These are phyloP conservation scores for Chrysosporium queenslandicum DNA, from an alignment of 2,329 filamentous ascomycete genomes.

Conservation along the genomic window DNA sequence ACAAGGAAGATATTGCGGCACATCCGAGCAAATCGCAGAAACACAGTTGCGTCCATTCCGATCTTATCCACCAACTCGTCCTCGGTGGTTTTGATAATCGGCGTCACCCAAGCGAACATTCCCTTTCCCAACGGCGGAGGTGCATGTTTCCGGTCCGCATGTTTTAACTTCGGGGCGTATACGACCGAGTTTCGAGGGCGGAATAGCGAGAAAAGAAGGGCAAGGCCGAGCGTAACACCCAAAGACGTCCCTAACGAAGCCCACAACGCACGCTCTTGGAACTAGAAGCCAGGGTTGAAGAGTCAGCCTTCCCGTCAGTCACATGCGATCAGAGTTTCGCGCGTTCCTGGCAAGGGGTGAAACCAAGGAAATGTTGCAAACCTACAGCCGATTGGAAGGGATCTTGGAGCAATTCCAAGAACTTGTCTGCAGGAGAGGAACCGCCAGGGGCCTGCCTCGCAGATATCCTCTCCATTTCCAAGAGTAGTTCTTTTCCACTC, in stretches of 20 bases:
- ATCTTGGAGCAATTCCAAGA: slow-evolving; percentile 37
- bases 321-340: too few species aligned
- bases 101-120: slow-evolving; percentile 76
- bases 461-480: slow-evolving; percentile 2
- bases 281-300: slow-evolving; percentile 30
- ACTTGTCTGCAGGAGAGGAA: slow-evolving; percentile 25
- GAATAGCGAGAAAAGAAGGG: slow-evolving; percentile 74
- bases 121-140: slow-evolving; percentile 78
- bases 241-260: slow-evolving; percentile 73
- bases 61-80: slow-evolving; percentile 66
- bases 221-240: slow-evolving; percentile 61
- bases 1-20: slow-evolving; percentile 77
- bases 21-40: slow-evolving; percentile 83
- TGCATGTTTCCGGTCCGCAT: slow-evolving; percentile 80
- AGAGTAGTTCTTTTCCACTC: background rate
- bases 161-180: slow-evolving; percentile 87
- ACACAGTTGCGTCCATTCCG: slow-evolving; percentile 83
- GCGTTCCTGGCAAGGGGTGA: slow-evolving; percentile 1
- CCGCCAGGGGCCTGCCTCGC: slow-evolving; percentile 5
- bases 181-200: slow-evolving; percentile 86
- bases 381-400: slow-evolving; percentile 38
- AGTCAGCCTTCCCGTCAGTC: background rate
- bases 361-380: slow-evolving; percentile 15
- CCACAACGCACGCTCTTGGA: slow-evolving; percentile 55
- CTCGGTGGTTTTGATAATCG: slow-evolving; percentile 69